Evolutionary conservation across 352 stramenopile genomes (phyloP), one percentile per base, ranked within the genome.

Genomic region (Phytopythium helicoides): DNA sequence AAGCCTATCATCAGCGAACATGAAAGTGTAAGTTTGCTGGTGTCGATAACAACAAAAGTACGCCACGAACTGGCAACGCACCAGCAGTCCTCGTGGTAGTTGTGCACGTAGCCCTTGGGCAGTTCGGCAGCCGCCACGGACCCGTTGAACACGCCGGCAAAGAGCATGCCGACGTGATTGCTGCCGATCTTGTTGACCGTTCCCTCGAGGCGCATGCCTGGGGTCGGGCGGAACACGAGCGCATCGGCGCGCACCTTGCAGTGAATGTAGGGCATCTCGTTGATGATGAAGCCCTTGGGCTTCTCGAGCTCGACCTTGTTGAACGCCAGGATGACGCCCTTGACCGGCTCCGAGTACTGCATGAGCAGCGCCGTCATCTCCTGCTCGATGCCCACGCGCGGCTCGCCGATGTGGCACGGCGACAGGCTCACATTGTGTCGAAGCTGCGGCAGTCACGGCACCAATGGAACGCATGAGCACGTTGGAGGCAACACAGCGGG

Each of bases 231-330:
- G 60, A 94, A 94, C 31, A 94, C 73, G 12, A 94, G 67, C 40
- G 76, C 80, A 38, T 92, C 71, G 0, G 83, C 73, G 28, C 76
- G 35, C 22, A 94, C 76, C 52, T 86, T 88, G 58, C 78, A 87
- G 66, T 92, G 83, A 56, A 94, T 88, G 66, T 72, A 92, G 16
- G 83, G 83, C 73, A 86, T 86, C 55, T 94, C 83, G 64, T 90
- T 94, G 60, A 94, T 76, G 61, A 94, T 91, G 54, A 64, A 56
- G 36, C 81, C 83, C 34, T 76, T 56, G 6, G 76, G 75, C 36
- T 65, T 66, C 21, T 72, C 66, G 33, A 94, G 67, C 47, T 77
- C 54, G 36, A 92, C 68, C 49, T 86, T 73, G 59, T 74, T 80
- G 55, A 89, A 94, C 36, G 75, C 73, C 38, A 94, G 59, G 33